phyloP scores from a whole-genome alignment of 768 basidiomycete species.

The Tylopilus sp. region DNA sequence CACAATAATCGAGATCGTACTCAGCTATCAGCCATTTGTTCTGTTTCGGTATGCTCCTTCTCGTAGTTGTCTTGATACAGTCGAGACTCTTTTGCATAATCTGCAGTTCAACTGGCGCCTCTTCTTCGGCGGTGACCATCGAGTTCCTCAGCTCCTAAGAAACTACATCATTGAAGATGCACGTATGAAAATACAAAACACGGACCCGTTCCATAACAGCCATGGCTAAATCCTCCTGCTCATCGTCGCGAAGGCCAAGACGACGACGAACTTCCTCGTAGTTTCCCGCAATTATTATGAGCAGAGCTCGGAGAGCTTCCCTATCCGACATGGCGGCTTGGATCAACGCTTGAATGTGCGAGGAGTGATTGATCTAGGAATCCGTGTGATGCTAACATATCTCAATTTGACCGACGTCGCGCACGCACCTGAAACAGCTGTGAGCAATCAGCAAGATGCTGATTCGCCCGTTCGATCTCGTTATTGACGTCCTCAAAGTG shows the following conservation, averaged over 20 bases:
- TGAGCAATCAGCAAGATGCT: not conserved
- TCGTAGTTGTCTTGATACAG: not conserved
- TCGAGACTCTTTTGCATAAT: conserved; percentile 2
- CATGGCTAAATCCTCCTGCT: conserved; percentile 5
- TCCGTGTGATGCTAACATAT: not conserved
- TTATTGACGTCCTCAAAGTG: not conserved
- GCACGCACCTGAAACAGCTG: not conserved
- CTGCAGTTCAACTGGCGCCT: not conserved
- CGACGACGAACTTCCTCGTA: not conserved
- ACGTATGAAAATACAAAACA: not conserved
- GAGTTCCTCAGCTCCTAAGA: not conserved
- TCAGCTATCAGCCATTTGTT: conserved; percentile 24
- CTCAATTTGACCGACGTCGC: not conserved
- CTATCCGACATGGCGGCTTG: not conserved
- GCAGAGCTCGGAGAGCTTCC: not conserved
- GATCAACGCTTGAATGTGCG: not conserved
- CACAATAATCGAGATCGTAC: conserved; percentile 27
- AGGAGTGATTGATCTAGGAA: not conserved
- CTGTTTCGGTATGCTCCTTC: conserved; percentile 1
- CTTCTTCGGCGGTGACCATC: not conserved
- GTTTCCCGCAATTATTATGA: not conserved
- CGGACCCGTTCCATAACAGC: conserved; percentile 3
- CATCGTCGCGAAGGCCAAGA: not conserved
- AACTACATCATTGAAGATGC: not conserved
- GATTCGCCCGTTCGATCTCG: not conserved